phyloP scores from a whole-genome alignment of 169 alveolate species.

The Perkinsus marinus region DNA sequence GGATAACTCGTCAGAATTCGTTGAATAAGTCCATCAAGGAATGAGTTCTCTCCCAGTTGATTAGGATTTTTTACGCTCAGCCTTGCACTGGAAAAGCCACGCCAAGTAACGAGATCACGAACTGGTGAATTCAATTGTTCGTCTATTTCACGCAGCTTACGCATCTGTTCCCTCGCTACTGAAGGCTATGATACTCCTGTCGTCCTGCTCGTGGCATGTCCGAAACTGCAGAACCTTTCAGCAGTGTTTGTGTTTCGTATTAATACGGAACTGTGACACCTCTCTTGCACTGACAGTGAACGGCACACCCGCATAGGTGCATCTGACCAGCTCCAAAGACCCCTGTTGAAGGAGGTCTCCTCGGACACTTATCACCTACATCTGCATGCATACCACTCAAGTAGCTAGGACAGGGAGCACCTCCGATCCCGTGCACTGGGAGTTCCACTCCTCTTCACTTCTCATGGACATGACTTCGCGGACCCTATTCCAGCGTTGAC shows the following conservation, averaged over 20 bases:
- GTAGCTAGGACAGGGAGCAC: background rate
- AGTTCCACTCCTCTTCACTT: background rate
- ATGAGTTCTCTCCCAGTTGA: too few relatives aligned
- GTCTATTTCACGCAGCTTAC: too few relatives aligned
- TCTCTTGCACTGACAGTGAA: background rate
- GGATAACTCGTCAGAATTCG: too few relatives aligned
- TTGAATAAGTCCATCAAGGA: too few relatives aligned
- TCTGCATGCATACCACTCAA: background rate
- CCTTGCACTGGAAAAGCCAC: too few relatives aligned
- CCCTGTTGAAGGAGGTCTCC: background rate
- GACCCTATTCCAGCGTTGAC: background rate
- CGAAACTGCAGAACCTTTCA: background rate
- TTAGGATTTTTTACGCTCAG: too few relatives aligned
- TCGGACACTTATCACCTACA: background rate
- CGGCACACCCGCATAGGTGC: background rate
- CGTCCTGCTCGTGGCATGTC: background rate
- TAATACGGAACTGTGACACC: background rate
- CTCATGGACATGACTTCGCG: background rate
- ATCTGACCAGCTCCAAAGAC: background rate
- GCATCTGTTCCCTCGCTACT: background rate
- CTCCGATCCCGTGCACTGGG: background rate
- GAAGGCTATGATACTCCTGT: background rate
- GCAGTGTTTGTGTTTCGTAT: background rate
- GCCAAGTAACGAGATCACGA: background rate
- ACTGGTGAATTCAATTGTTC: too few relatives aligned